phyloP scores from a whole-genome alignment of 2,329 filamentous ascomycete genomes.

The Aspergillus bombycis region DNA sequence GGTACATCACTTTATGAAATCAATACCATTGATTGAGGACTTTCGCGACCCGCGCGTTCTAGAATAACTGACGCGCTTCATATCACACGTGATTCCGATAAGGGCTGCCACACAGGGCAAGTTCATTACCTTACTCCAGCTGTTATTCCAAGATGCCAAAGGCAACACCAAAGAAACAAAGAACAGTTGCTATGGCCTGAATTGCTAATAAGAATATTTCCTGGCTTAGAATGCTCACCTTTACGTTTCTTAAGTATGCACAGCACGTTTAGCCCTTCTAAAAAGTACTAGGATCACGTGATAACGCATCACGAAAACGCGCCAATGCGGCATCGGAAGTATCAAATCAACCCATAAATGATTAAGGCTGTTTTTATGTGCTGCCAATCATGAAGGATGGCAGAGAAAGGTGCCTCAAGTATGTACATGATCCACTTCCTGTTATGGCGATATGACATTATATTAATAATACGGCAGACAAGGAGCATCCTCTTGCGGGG shows the following conservation, averaged over 20 bases:
- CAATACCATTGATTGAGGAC: not conserved
- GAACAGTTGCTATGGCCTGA: not conserved
- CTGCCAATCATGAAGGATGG: conserved; percentile 45
- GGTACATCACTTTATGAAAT: not conserved
- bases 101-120: conserved; percentile 14
- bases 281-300: not conserved
- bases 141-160: not conserved
- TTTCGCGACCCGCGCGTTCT: conserved; percentile 14
- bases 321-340: conserved; percentile 13
- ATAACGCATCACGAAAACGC: conserved; percentile 1
- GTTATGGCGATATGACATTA: not conserved
- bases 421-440: conserved; percentile 20
- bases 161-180: not conserved
- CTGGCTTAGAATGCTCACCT: not conserved
- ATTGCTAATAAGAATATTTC: not conserved
- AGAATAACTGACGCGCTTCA: conserved; percentile 12
- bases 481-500: conserved; percentile 67
- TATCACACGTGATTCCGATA: conserved; percentile 30
- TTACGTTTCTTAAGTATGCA: not conserved
- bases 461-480: conserved; percentile 46
- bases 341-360: conserved; percentile 10
- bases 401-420: conserved; percentile 39
- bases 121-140: not conserved
- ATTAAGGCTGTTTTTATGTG: conserved; percentile 7
- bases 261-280: not conserved